Conservation (phyloP, 352 stramenopile species). For the Phytophthora multivora region DNA sequence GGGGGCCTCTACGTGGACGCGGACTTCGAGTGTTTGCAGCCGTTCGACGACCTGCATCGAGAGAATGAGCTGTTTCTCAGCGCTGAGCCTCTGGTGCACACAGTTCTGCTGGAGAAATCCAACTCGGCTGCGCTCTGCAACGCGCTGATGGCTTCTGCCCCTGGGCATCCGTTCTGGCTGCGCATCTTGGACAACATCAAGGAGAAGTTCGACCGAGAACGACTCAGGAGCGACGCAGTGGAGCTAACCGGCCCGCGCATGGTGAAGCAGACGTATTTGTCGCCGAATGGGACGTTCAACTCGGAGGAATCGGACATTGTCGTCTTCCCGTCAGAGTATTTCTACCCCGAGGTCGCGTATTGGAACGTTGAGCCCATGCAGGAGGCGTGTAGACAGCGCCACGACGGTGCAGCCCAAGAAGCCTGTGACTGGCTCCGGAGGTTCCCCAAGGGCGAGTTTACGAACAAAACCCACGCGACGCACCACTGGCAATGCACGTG, state of each 20-base stretch:
- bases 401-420: constrained; percentile 26
- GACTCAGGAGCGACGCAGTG: constrained; percentile 34
- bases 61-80: constrained; percentile 47
- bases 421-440: constrained; percentile 45
- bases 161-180: constrained; percentile 58
- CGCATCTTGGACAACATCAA: constrained; percentile 53
- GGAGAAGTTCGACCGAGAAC: constrained; percentile 38
- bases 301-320: constrained; percentile 10
- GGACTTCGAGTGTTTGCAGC: constrained; percentile 57
- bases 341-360: constrained; percentile 60
- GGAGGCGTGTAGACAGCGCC: constrained; percentile 21
- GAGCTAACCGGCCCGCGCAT: constrained; percentile 55
- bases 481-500: constrained; percentile 72
- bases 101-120: constrained; percentile 51
- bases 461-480: constrained; percentile 41
- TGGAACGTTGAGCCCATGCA: constrained; percentile 54
- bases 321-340: constrained; percentile 47
- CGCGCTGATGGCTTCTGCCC: constrained; percentile 56
- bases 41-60: constrained; percentile 43
- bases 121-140: constrained; percentile 48
- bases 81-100: constrained; percentile 48
- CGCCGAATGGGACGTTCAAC: constrained; percentile 1
- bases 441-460: constrained; percentile 56
- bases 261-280: constrained; percentile 48
- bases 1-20: constrained; percentile 59